These are phyloP conservation scores for Tylopilus subfusipes DNA, from an alignment of 768 basidiomycete species.

Conservation along the genomic window DNA sequence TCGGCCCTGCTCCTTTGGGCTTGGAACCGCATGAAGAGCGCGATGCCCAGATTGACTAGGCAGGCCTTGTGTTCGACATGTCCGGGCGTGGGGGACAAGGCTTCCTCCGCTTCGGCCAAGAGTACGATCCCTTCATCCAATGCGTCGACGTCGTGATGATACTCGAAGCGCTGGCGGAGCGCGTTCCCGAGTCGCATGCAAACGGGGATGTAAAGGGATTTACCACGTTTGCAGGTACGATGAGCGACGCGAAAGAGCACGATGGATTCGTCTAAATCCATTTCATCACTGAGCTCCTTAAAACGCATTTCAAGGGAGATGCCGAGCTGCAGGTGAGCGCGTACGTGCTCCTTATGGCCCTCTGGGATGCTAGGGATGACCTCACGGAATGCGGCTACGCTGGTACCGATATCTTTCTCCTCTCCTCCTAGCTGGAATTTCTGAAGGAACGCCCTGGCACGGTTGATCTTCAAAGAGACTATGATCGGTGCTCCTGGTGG, in stretches of 20 bases:
- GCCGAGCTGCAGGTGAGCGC: conserved; percentile 12
- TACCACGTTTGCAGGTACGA: conserved; percentile 5
- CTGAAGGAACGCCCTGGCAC: conserved; percentile 16
- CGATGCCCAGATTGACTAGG: conserved; percentile 8
- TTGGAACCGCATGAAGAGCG: conserved; percentile 19
- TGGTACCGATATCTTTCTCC: conserved; percentile 1
- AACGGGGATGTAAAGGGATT: conserved; percentile 3
- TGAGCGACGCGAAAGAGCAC: conserved; percentile 10
- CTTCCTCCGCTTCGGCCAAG: conserved; percentile 18
- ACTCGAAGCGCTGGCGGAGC: conserved; percentile 12
- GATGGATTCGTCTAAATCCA: conserved; percentile 28
- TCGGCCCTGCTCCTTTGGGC: conserved; percentile 4
- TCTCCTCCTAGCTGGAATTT: conserved; percentile 10
- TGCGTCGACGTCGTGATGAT: conserved; percentile 1
- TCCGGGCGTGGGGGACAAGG: conserved; percentile 1
- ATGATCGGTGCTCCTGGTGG: background rate
- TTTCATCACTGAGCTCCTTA: background rate
- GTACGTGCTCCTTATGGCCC: conserved; percentile 9
- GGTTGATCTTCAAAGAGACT: conserved; percentile 7
- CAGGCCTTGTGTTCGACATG: conserved; percentile 1
- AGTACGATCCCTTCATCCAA: conserved; percentile 26
- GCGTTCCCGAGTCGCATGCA: conserved; percentile 17
- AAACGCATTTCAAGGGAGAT: conserved; percentile 21
- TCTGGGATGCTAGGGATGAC: conserved; percentile 9
- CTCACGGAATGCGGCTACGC: conserved; percentile 14